Evolutionary conservation across 2,329 filamentous ascomycete species (phyloP), one percentile per base, ranked within the genome.

Genomic region (Blastomyces emzantsi): DNA sequence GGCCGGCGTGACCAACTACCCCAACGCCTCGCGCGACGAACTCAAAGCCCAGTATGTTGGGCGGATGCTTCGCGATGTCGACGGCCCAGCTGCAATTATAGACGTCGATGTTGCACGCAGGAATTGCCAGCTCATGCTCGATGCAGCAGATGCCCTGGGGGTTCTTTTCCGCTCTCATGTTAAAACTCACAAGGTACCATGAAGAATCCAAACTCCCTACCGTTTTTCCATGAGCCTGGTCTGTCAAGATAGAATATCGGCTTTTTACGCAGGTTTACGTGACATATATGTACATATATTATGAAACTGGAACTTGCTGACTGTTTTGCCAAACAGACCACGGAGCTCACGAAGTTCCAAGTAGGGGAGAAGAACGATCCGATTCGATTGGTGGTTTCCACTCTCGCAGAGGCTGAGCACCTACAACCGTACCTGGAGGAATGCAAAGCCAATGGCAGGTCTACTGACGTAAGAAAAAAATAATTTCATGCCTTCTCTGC

Each of bases 161-260:
- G 79, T 92, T 45, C 81, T 80, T 15, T 92, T 90, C 78, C 81
- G 90, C 62, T 86, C 88, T 3, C 90, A 93, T 73, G 85, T 92
- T 66, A 93, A 92, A 77, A 91, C 88, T 47, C 90, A 93, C 74
- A 93, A 93, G 66, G 55, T 60, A 43, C 22, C 11, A 11, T n/a
- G 28, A 36, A n/a, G 33, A 33, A 33, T 33, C 33, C 33, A 5
- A 5, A 33, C 7, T 33, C 33, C 33, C 3, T 33, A 8, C 3
- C 33, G n/a, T n/a, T n/a, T n/a, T n/a, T n/a, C n/a, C n/a, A n/a
- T n/a, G n/a, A n/a, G n/a, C n/a, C n/a, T n/a, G 7, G 33, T 5
- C 33, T 33, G 33, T 33, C 33, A 33, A 19, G 41, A 28, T 13
- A 9, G 2, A 22, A 9, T n/a, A n/a, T 28, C 9, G n/a, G 45